Evolutionary conservation across 495 filamentous ascomycete species (phyloP).

Genomic region (Massariosphaeria phaeospora): DNA sequence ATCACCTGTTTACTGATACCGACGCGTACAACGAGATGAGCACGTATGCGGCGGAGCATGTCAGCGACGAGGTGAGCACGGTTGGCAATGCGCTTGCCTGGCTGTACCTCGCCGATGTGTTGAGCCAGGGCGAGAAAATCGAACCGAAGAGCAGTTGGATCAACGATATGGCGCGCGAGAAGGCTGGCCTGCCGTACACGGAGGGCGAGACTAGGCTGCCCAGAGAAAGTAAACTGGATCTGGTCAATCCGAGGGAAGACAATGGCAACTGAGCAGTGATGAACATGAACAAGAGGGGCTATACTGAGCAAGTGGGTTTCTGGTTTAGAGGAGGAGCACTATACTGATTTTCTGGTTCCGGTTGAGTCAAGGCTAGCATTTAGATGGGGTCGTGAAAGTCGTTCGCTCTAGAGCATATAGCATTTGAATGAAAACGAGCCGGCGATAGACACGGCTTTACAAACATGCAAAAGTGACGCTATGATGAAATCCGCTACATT

Average conservation of each 20-base stretch:
- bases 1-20: slow-evolving; percentile 63
- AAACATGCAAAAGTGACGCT: too few species aligned
- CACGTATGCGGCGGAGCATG: slow-evolving; percentile 57
- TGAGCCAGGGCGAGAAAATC: slow-evolving; percentile 47
- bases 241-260: background rate
- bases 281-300: too few species aligned
- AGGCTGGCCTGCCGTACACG: slow-evolving; percentile 55
- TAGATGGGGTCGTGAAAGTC: too few species aligned
- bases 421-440: too few species aligned
- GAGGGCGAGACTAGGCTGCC: slow-evolving; percentile 59
- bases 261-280: too few species aligned
- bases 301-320: too few species aligned
- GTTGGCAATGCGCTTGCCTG: slow-evolving; percentile 74
- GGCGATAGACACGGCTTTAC: too few species aligned
- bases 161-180: slow-evolving; percentile 70
- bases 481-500: too few species aligned
- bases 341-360: too few species aligned
- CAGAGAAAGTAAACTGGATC: slow-evolving; percentile 28
- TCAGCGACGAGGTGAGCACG: slow-evolving; percentile 79
- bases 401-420: too few species aligned
- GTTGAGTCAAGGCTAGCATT: too few species aligned
- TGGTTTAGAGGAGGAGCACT: too few species aligned
- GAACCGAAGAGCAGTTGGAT: slow-evolving; percentile 60
- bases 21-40: slow-evolving; percentile 63
- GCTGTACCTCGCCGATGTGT: slow-evolving; percentile 68